Conservation (phyloP, 1,284 basidiomycete species). For the Cryptococcus floricola region DNA sequence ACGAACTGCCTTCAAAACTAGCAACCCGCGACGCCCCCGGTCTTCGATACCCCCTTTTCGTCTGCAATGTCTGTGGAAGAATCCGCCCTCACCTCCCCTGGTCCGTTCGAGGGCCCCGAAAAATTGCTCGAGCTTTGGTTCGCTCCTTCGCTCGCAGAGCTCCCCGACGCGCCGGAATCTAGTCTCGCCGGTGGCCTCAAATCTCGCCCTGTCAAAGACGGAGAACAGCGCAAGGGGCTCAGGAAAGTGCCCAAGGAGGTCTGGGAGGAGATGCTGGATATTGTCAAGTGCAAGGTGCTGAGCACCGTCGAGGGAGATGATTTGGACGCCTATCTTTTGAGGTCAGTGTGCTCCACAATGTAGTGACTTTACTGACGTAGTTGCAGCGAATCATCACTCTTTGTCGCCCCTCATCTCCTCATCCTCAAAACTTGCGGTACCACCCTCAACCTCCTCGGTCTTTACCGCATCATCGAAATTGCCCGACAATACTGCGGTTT, state of each 20-base stretch:
- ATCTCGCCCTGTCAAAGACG: slow-evolving; percentile 18
- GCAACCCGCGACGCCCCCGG: too few relatives aligned
- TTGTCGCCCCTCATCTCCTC: slow-evolving; percentile 91
- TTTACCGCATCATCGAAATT: slow-evolving; percentile 88
- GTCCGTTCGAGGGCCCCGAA: slow-evolving; percentile 63
- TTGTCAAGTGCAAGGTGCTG: slow-evolving; percentile 95
- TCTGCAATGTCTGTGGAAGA: background rate
- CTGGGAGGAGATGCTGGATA: slow-evolving; percentile 97
- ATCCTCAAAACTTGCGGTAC: slow-evolving; percentile 99
- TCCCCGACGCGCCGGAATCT: slow-evolving; percentile 48
- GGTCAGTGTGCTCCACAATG: slow-evolving; percentile 56
- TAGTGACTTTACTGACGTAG: background rate
- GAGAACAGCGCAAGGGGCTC: slow-evolving; percentile 57
- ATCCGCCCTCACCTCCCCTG: slow-evolving; percentile 29
- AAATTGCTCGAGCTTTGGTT: slow-evolving; percentile 99
- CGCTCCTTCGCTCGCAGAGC: slow-evolving; percentile 64
- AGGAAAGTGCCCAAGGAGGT: slow-evolving; percentile 68
- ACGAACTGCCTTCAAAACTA: too few relatives aligned
- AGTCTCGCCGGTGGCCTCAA: slow-evolving; percentile 47
- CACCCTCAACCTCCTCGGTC: slow-evolving; percentile 90
- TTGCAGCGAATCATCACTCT: slow-evolving; percentile 92
- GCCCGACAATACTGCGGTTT: slow-evolving; percentile 73
- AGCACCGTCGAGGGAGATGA: slow-evolving; percentile 81
- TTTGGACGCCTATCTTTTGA: slow-evolving; percentile 92
- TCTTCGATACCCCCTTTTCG: too few relatives aligned